phyloP scores from a whole-genome alignment of 495 filamentous ascomycete species.

The Neurospora discreta region DNA sequence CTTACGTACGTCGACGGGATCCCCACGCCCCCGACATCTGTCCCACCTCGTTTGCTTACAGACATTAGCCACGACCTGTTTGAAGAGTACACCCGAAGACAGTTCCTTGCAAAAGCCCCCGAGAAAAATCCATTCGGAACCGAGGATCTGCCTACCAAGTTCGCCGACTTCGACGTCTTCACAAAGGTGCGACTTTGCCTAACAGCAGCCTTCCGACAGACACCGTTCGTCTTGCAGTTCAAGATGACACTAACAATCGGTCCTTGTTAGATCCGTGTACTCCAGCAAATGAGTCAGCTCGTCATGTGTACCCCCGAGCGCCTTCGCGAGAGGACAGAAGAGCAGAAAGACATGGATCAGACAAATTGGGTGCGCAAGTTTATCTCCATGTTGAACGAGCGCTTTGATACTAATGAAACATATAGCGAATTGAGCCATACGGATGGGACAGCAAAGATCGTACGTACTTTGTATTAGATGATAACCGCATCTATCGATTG shows the following conservation, averaged over 20 bases:
- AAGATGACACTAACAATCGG: not conserved
- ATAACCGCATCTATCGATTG: conserved; percentile 82
- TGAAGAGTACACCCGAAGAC: conserved; percentile 85
- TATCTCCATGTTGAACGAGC: not conserved
- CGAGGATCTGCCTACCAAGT: conserved; percentile 59
- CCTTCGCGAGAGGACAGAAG: conserved; percentile 76
- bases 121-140: conserved; percentile 76
- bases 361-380: conserved; percentile 59
- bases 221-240: not conserved
- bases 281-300: conserved; percentile 87
- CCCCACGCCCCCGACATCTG: not conserved
- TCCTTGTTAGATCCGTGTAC: conserved; percentile 51
- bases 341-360: conserved; percentile 71
- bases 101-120: conserved; percentile 77
- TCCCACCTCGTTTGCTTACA: conserved; percentile 7
- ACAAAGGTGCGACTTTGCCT: conserved; percentile 44
- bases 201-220: not conserved
- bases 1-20: conserved; percentile 54
- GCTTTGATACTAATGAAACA: conserved; percentile 13
- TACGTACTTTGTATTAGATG: conserved; percentile 82
- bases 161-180: conserved; percentile 72
- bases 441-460: conserved; percentile 81
- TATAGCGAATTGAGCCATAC: conserved; percentile 78
- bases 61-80: conserved; percentile 65
- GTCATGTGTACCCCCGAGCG: conserved; percentile 76